Conservation (phyloP, 2,329 filamentous ascomycete species). For the Paramyrothecium roridum region DNA sequence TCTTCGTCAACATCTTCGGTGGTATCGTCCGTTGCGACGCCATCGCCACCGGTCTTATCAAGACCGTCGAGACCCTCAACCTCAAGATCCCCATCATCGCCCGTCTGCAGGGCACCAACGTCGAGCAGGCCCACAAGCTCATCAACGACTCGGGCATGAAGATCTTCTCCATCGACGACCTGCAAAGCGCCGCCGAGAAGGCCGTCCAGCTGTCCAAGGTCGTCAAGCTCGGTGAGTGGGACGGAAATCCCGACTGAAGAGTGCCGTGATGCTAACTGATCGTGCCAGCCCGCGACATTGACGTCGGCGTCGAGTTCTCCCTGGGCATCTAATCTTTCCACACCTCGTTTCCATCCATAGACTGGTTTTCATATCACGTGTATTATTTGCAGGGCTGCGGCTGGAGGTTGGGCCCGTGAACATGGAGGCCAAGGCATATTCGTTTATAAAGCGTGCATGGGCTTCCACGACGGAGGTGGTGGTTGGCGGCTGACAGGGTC, state of each 20-base stretch:
- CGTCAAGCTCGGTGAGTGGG: conserved; percentile 85
- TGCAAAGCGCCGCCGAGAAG: conserved; percentile 96
- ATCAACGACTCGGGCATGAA: conserved; percentile 98
- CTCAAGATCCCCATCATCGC: conserved; percentile 96
- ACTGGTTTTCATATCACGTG: conserved; percentile 3
- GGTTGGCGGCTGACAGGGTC: background rate
- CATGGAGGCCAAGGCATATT: conserved; percentile 1
- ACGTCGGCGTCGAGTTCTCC: conserved; percentile 93
- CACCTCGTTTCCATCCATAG: background rate
- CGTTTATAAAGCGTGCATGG: background rate
- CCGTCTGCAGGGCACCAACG: conserved; percentile 96
- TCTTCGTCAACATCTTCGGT: conserved; percentile 99
- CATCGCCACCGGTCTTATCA: conserved; percentile 93
- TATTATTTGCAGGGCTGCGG: conserved; percentile 5
- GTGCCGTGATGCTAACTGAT: conserved; percentile 12
- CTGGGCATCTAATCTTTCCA: conserved; percentile 77
- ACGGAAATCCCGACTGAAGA: background rate
- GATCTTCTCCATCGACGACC: conserved; percentile 99
- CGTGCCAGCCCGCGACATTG: conserved; percentile 78
- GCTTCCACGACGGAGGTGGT: background rate
- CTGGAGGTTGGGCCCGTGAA: conserved; percentile 11
- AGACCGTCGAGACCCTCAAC: conserved; percentile 91
- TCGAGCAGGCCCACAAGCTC: conserved; percentile 86
- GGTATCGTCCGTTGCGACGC: conserved; percentile 98
- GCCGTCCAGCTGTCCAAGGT: conserved; percentile 98